These are phyloP conservation scores for Choanephora cucurbitarum DNA, from an alignment of 371 early-diverging fungal species.

Conservation along the genomic window DNA sequence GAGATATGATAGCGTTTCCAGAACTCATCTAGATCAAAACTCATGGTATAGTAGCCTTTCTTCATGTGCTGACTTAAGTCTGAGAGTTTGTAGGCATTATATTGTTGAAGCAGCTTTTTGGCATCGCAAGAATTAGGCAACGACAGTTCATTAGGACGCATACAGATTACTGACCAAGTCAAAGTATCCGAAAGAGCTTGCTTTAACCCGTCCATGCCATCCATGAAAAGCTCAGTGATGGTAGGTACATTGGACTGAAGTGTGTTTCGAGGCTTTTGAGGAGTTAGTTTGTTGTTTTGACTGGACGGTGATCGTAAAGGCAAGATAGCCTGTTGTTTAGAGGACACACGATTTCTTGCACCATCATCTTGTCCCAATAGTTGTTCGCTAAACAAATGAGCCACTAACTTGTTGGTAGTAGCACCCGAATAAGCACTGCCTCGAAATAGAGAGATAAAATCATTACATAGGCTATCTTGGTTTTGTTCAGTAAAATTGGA, in stretches of 20 bases:
- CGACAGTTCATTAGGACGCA: conserved; percentile 71
- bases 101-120: conserved; percentile 57
- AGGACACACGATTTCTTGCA: conserved; percentile 28
- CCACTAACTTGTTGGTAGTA: conserved; percentile 75
- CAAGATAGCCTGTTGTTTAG: conserved; percentile 49
- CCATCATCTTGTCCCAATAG: conserved; percentile 67
- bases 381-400: conserved; percentile 74
- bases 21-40: conserved; percentile 58
- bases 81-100: conserved; percentile 48
- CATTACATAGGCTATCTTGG: conserved; percentile 70
- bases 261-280: conserved; percentile 14
- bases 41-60: conserved; percentile 57
- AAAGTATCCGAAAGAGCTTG: conserved; percentile 61
- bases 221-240: conserved; percentile 52
- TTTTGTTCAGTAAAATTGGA: conserved; percentile 71
- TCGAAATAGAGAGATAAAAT: conserved; percentile 78
- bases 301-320: conserved; percentile 30
- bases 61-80: conserved; percentile 52
- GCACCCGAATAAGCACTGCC: conserved; percentile 50
- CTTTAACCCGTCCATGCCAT: conserved; percentile 67
- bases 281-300: conserved; percentile 2
- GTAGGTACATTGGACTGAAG: conserved; percentile 23
- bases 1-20: conserved; percentile 68
- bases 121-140: conserved; percentile 61
- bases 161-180: conserved; percentile 84